Base-by-base conservation (phyloP, 192 early-diverging fungal genomes). In the Podila epicladia region DNA sequence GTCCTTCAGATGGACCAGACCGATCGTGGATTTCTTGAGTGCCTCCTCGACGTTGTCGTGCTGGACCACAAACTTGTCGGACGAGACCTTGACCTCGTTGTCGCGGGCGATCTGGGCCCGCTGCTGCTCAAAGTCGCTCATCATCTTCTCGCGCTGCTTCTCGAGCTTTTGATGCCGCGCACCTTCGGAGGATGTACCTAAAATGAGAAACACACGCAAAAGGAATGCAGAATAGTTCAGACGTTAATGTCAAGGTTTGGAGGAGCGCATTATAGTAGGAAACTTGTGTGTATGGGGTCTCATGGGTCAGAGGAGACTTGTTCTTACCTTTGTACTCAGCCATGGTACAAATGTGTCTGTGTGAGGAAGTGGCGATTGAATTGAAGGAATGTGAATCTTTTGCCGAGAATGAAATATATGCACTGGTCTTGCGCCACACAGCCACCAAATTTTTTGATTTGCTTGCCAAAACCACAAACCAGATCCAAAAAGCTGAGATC, bases 11-110 rank as follows among this genome's bases (percentile, higher is more conserved):
- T 93, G 86, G 2, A 97, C 95, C 31, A 98, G 85, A 50, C 97
- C 97, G 53, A 97, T 88, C 1, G 97, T 97, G 48, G 92, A 92
- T n/a, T 86, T 89, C 75, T 95, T 97, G 33, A 98, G 88, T 32
- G 92, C 91, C 65, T 87, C 89, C 70, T 98, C 96, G 2, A 96
- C 90, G 75, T 88, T 89, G 38, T 89, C 90, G 49, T 90, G 86
- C 45, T 95, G 92, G 11, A 89, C 72, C 1, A 96, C 92, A 74
- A 97, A 98, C 71, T 94, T 93, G 67, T 92, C 91, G 5, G 87
- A 82, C 12, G 93, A 86, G 64, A 92, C 86, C 24, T 86, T 82
- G 32, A 95, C 91, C 82, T 91, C 82, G 53, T 88, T 89, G 57
- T 94, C 89, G 87, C 93, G 94, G 19, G 83, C 66, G 69, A 95